Evolutionary conservation across 2,329 filamentous ascomycete genomes (phyloP), one percentile per base, ranked within the genome.

Genomic region (Fusarium sp.): DNA sequence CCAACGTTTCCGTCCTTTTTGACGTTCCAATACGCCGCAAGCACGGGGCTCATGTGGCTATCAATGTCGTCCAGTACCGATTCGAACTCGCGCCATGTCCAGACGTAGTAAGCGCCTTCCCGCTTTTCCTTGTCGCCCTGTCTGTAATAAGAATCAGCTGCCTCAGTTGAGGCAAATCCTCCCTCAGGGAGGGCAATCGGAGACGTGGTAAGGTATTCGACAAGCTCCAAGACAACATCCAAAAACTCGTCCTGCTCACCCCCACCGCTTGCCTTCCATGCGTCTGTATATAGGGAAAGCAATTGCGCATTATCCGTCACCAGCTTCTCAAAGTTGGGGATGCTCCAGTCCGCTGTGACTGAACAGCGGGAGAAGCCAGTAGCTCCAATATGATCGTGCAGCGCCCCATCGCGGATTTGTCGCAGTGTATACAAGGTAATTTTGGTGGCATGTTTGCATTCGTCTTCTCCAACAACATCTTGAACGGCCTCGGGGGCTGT

Each of bases 241-340:
- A 93, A 86, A 62, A 97, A 89, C 73, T 97, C 92, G 7, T 88
- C 85, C 13, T 91, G 86, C 51, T 86, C 85, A 1, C 86, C 69
- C 14, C 75, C 80, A 25, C 80, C 78, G 25, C 74, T 78, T 14
- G 90, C 81, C 16, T 93, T 85, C 84, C 94, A 98, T 0, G 93
- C 94, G 75, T 98, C 94, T 9, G 97, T 85, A 74, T 96, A 98
- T 9, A 96, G 85, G 25, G 90, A 87, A 4, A 99, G 82, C 2
- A 98, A 85, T 71, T 98, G 91, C 0, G 93, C 91, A 75, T 99
- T 97, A 76, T 98, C 96, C 57, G 93, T 94, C 12, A 98, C 87
- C 87, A 98, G 94, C 83, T 98, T 98, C 82, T 99, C 96, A 74
- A 98, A 99, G 78, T 97, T 94, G 13, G 96, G 96, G 48, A 98